Percentiles rank a stretch among this genome's conserved stretches.
These are phyloP conservation scores for Malus fusca DNA, from an alignment of 306 rosid species.

Conservation along the genomic window DNA sequence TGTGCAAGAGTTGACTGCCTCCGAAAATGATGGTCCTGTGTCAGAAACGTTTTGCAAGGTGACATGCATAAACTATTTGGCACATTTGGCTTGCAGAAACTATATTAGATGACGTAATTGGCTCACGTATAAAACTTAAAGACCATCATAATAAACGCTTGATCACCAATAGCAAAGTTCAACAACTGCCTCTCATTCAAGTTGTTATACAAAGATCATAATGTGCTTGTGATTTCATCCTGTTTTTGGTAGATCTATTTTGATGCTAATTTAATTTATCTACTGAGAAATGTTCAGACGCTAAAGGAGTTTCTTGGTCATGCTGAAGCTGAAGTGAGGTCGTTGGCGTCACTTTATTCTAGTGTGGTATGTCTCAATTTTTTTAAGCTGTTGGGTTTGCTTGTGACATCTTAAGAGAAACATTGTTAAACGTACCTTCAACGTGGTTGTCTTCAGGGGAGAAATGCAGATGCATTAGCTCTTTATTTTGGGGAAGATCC, in stretches of 20 bases:
- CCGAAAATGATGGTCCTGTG: constrained; percentile 80
- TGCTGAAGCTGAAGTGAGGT: constrained; percentile 80
- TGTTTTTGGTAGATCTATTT: background rate
- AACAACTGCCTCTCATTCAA: background rate
- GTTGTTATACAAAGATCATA: background rate
- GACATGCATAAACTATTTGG: background rate
- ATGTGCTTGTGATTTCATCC: background rate
- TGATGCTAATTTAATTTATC: background rate
- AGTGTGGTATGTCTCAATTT: constrained; percentile 52
- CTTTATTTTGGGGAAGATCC: constrained; percentile 82
- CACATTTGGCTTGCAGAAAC: background rate
- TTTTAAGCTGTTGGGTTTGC: constrained; percentile 8
- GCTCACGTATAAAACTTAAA: background rate
- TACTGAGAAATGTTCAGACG: constrained; percentile 32
- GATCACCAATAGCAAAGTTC: background rate
- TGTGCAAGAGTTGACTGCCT: constrained; percentile 77
- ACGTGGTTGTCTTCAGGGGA: constrained; percentile 52
- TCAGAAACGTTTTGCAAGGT: constrained; percentile 84
- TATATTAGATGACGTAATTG: background rate
- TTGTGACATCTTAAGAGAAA: background rate
- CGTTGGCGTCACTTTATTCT: constrained; percentile 71
- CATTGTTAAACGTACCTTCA: constrained; percentile 11
- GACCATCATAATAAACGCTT: background rate
- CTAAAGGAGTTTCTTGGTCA: constrained; percentile 59
- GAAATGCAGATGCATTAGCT: constrained; percentile 85